phyloP scores from a whole-genome alignment of 345 rosid species.

The Moricandia arvensis region DNA sequence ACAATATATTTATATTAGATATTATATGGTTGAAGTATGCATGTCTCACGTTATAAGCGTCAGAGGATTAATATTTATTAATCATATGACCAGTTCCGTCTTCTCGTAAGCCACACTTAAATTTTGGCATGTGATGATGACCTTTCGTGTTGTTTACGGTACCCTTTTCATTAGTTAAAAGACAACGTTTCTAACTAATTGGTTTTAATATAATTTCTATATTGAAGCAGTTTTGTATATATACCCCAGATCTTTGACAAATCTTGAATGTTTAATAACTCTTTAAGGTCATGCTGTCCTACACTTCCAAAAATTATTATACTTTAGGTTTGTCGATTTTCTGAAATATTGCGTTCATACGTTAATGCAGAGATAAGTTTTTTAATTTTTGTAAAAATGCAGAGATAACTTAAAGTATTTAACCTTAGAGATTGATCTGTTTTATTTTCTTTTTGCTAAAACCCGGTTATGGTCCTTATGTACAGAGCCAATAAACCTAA shows the following conservation, averaged over 20 bases:
- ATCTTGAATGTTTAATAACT: conserved; percentile 21
- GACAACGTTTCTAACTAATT: conserved; percentile 5
- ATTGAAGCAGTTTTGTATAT: neutral
- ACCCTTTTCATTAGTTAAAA: conserved; percentile 9
- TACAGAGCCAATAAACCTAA: neutral
- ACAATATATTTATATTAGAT: neutral
- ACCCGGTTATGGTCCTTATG: neutral
- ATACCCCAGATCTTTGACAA: conserved; percentile 17
- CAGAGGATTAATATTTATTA: conserved; percentile 4
- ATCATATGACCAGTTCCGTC: conserved; percentile 6
- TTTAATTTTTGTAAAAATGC: neutral
- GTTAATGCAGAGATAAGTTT: neutral
- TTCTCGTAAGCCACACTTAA: conserved; percentile 19
- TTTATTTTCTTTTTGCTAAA: neutral
- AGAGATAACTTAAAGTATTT: conserved; percentile 17
- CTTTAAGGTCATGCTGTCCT: conserved; percentile 6
- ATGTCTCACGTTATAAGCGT: conserved; percentile 31
- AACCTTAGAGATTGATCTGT: neutral
- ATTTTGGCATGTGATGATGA: conserved; percentile 20
- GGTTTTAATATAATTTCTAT: neutral
- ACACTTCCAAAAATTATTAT: neutral
- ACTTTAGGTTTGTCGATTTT: conserved; percentile 8
- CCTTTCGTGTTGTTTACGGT: conserved; percentile 19
- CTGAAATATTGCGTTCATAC: conserved; percentile 18
- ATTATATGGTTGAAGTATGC: conserved; percentile 19